Evolutionary conservation across 352 stramenopile genomes (phyloP).

Genomic region (Globisporangium radiosum): DNA sequence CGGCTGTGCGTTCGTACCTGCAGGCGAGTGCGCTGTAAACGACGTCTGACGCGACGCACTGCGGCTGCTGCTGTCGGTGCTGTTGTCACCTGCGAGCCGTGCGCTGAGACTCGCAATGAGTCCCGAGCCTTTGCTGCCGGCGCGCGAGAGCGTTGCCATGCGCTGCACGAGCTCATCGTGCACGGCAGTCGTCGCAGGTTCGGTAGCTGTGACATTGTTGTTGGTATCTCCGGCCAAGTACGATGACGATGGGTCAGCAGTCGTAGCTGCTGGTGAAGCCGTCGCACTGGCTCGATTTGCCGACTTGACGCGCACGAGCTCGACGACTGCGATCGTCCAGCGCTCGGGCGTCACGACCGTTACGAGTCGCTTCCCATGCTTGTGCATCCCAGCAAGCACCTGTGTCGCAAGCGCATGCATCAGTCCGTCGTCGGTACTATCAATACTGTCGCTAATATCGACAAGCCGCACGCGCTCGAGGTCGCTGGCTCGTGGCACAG

Average conservation of each 20-base stretch:
- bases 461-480: slow-evolving; percentile 45
- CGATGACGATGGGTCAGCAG: neutral
- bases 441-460: slow-evolving; percentile 1
- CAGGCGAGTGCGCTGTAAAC: slow-evolving; percentile 7
- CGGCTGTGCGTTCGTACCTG: slow-evolving; percentile 15
- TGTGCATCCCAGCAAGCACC: slow-evolving; percentile 59
- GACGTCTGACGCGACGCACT: slow-evolving; percentile 3
- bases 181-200: slow-evolving; percentile 12
- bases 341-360: slow-evolving; percentile 40
- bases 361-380: slow-evolving; percentile 46
- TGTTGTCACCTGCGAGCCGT: neutral
- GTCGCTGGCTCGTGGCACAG: slow-evolving; percentile 19
- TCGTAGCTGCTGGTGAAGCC: neutral
- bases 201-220: neutral
- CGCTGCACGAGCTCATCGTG: slow-evolving; percentile 62
- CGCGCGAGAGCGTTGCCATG: slow-evolving; percentile 63
- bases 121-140: slow-evolving; percentile 42
- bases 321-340: slow-evolving; percentile 60
- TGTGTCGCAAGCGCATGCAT: slow-evolving; percentile 30
- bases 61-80: neutral
- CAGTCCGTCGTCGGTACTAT: slow-evolving; percentile 17
- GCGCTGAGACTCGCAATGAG: slow-evolving; percentile 57
- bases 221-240: neutral
- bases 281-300: slow-evolving; percentile 20
- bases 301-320: slow-evolving; percentile 79